phyloP scores from a whole-genome alignment of 495 filamentous ascomycete species.

The Neurospora intermedia region DNA sequence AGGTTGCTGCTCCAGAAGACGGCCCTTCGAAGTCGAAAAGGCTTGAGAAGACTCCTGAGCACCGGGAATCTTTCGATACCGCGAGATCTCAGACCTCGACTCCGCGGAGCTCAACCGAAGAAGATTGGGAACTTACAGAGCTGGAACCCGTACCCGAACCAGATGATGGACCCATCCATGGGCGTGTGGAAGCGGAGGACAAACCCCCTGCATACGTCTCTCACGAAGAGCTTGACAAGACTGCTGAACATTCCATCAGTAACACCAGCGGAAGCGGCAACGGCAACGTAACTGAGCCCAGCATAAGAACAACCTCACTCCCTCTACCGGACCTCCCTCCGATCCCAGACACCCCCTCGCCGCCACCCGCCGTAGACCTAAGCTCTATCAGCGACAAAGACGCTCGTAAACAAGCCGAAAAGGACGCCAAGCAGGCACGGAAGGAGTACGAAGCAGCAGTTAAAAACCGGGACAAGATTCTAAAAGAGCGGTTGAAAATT shows the following conservation, averaged over 20 bases:
- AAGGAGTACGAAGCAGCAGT: constrained; percentile 52
- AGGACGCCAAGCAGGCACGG: constrained; percentile 42
- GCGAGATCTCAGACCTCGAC: constrained; percentile 20
- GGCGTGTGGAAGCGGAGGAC: background rate
- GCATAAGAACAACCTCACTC: background rate
- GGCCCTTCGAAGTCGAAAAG: background rate
- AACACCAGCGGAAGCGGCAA: background rate
- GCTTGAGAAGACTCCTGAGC: constrained; percentile 3
- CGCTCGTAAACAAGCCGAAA: constrained; percentile 52
- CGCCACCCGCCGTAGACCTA: constrained; percentile 37
- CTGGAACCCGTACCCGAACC: background rate
- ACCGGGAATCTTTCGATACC: constrained; percentile 1
- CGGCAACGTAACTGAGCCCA: background rate
- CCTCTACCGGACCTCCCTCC: constrained; percentile 21
- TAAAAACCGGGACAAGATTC: constrained; percentile 50
- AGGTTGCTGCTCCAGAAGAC: background rate
- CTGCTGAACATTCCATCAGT: background rate
- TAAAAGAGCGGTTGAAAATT: constrained; percentile 48
- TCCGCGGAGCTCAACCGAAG: background rate
- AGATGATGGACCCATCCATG: background rate
- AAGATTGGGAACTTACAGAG: background rate
- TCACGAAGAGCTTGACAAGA: background rate
- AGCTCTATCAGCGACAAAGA: constrained; percentile 47
- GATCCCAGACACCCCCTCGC: constrained; percentile 31
- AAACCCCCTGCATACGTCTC: background rate